A percentile compares a stretch with the other conserved stretches of the same genome.
Evolutionary conservation across 164 flowering plant species (phyloP).

Genomic region (Berberis thunbergii): DNA sequence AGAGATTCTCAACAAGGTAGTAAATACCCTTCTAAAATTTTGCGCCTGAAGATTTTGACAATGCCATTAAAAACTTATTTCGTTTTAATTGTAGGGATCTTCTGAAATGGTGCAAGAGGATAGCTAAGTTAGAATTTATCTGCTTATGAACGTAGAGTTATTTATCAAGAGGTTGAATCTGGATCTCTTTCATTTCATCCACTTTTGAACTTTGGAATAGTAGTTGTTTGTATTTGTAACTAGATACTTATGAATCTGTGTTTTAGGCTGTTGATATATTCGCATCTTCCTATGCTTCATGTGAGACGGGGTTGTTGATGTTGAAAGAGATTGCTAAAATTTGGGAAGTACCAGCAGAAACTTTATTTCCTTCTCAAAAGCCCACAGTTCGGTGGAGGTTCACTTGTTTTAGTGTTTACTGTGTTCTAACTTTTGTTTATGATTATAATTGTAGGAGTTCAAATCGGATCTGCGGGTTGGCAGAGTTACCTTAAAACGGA

Average conservation of each 20-base stretch:
- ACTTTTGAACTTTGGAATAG: background rate
- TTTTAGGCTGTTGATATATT: constrained; percentile 86
- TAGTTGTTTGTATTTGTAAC: background rate
- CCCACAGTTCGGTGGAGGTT: constrained; percentile 41
- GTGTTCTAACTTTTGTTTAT: background rate
- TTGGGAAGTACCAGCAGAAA: constrained; percentile 50
- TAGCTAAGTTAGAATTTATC: constrained; percentile 50
- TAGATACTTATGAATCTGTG: constrained; percentile 1
- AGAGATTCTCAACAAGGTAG: constrained; percentile 77
- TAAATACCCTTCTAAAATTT: too few species aligned
- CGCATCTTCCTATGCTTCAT: constrained; percentile 52
- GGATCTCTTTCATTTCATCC: background rate
- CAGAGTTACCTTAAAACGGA: constrained; percentile 35
- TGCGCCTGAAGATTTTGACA: too few species aligned
- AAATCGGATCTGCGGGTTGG: constrained; percentile 49
- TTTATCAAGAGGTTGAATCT: constrained; percentile 63
- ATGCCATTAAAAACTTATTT: too few species aligned
- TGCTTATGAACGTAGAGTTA: constrained; percentile 26
- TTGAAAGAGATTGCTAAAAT: constrained; percentile 55
- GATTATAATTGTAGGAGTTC: constrained; percentile 30
- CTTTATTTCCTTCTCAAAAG: constrained; percentile 38
- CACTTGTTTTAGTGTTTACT: background rate
- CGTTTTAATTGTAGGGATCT: constrained; percentile 57
- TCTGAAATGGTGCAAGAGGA: constrained; percentile 84
- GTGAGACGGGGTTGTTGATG: constrained; percentile 35